phyloP scores from a whole-genome alignment of 352 stramenopile species.

The Globisporangium rhizosaccharum region DNA sequence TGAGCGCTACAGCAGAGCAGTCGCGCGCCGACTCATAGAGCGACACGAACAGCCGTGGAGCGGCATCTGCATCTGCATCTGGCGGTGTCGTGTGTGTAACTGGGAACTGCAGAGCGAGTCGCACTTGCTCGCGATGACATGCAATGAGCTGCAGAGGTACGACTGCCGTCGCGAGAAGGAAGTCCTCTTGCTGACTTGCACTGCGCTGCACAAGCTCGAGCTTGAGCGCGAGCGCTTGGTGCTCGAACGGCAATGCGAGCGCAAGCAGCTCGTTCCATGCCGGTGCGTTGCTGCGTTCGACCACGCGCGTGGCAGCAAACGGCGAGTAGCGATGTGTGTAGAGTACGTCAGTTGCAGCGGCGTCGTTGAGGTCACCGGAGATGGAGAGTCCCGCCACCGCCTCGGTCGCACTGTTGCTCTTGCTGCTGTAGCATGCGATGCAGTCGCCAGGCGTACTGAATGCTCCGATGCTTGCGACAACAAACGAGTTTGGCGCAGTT shows the following conservation, averaged over 20 bases:
- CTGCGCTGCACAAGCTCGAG: constrained; percentile 64
- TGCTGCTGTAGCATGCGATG: constrained; percentile 8
- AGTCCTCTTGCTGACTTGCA: constrained; percentile 59
- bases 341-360: constrained; percentile 12
- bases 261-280: constrained; percentile 49
- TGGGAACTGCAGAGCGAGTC: constrained; percentile 25
- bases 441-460: constrained; percentile 2
- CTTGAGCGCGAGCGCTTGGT: constrained; percentile 14
- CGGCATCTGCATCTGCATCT: not conserved
- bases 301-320: constrained; percentile 60
- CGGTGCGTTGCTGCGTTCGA: constrained; percentile 26
- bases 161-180: constrained; percentile 28
- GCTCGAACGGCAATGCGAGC: constrained; percentile 5
- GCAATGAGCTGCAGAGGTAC: constrained; percentile 19
- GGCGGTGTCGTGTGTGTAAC: not conserved
- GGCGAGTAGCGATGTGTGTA: constrained; percentile 53
- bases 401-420: constrained; percentile 2
- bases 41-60: constrained; percentile 13
- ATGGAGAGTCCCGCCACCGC: not conserved
- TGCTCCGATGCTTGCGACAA: constrained; percentile 24
- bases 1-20: not conserved
- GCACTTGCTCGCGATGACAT: constrained; percentile 21
- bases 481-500: constrained; percentile 18
- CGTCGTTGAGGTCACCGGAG: not conserved
- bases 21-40: constrained; percentile 13